Evolutionary conservation across 148 eudicot species (phyloP).

Genomic region (Diospyros lotus): DNA sequence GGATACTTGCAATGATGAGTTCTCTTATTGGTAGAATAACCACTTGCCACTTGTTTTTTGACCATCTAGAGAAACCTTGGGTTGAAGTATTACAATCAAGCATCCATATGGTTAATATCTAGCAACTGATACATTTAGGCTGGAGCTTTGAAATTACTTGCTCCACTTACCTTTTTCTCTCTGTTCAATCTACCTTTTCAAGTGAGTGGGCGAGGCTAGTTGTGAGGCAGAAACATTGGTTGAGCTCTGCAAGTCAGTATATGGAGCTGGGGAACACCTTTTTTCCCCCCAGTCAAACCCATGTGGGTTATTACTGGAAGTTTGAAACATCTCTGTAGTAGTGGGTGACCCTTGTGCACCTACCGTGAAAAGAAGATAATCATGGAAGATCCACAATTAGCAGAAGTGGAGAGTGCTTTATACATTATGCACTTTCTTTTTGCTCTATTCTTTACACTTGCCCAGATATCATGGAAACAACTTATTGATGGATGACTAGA

Average conservation of each 20-base stretch:
- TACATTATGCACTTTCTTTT: not conserved
- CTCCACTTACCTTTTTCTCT: too few relatives aligned
- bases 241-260: not conserved
- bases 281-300: slow-evolving; percentile 3
- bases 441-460: not conserved
- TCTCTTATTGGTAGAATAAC: not conserved
- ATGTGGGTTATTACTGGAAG: slow-evolving; percentile 13
- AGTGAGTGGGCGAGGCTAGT: slow-evolving; percentile 32
- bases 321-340: slow-evolving; percentile 5
- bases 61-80: slow-evolving; percentile 20
- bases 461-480: not conserved
- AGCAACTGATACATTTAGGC: too few relatives aligned
- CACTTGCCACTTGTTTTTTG: slow-evolving; percentile 22
- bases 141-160: too few relatives aligned
- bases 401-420: slow-evolving; percentile 13
- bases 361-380: slow-evolving; percentile 7
- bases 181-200: slow-evolving; percentile 17
- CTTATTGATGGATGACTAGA: slow-evolving; percentile 5
- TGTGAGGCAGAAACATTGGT: not conserved
- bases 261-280: not conserved
- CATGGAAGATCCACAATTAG: not conserved
- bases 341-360: slow-evolving; percentile 9
- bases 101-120: not conserved
- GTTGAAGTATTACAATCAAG: slow-evolving; percentile 30
- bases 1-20: slow-evolving; percentile 5